A percentile compares a stretch with the other conserved stretches of the same genome.
These are phyloP conservation scores for Dipteronia sinensis DNA, from an alignment of 345 rosid genomes.

Conservation along the genomic window DNA sequence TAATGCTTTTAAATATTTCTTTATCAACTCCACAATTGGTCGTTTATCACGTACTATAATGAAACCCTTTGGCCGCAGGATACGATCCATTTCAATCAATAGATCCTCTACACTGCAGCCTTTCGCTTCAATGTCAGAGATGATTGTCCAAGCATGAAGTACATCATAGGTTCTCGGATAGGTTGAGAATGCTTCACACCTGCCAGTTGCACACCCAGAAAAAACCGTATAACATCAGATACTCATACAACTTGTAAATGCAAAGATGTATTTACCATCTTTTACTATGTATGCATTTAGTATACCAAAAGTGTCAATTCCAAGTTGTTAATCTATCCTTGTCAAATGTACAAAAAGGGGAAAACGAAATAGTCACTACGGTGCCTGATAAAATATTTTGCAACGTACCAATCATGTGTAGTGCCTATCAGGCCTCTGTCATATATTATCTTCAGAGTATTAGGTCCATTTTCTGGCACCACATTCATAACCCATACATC, in stretches of 20 bases:
- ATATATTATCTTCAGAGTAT: conserved; percentile 32
- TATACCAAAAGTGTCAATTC: neutral
- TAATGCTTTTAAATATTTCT: conserved; percentile 29
- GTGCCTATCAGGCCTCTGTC: conserved; percentile 36
- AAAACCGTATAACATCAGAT: neutral
- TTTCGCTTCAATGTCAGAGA: conserved; percentile 34
- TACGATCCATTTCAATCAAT: conserved; percentile 44
- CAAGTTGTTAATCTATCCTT: neutral
- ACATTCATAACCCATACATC: conserved; percentile 46
- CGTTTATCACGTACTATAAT: conserved; percentile 36
- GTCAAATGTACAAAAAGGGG: neutral
- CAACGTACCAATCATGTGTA: conserved; percentile 32
- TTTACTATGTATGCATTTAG: neutral
- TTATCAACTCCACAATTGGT: conserved; percentile 27
- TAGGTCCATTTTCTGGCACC: conserved; percentile 32
- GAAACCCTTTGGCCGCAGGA: conserved; percentile 42
- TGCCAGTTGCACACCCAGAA: conserved; percentile 1
- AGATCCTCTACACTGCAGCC: conserved; percentile 39
- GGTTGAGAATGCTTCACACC: conserved; percentile 41
- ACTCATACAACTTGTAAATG: neutral
- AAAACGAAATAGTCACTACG: neutral
- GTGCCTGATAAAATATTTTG: neutral
- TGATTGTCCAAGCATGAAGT: conserved; percentile 31
- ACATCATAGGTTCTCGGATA: conserved; percentile 42
- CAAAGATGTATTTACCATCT: neutral